Percentiles rank a stretch among this genome's conserved stretches.
phyloP scores from a whole-genome alignment of 345 rosid genomes.

The Acer yangbiense region DNA sequence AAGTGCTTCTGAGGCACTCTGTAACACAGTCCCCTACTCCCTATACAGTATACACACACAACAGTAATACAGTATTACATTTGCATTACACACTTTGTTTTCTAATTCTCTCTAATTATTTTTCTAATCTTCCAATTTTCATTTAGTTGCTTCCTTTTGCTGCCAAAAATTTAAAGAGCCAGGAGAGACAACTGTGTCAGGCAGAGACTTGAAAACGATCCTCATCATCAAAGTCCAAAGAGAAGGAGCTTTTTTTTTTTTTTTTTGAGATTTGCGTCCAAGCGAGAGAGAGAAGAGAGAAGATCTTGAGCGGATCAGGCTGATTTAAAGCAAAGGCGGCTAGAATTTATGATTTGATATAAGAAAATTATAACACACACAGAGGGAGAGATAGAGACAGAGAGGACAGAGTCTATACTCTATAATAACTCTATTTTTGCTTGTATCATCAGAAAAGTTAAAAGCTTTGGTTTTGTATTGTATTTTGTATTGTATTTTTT shows the following conservation, averaged over 20 bases:
- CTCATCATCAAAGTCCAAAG: conserved; percentile 13
- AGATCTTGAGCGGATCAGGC: conserved; percentile 44
- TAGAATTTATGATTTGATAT: conserved; percentile 45
- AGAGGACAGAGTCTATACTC: background rate
- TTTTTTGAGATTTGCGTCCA: conserved; percentile 49
- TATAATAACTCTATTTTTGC: background rate
- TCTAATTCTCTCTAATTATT: background rate
- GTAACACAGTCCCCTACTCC: conserved; percentile 18
- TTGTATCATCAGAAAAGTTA: background rate
- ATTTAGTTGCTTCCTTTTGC: background rate
- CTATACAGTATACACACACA: conserved; percentile 19
- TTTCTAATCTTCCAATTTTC: background rate
- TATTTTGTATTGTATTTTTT: no score
- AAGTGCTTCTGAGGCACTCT: conserved; percentile 29
- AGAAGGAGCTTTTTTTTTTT: conserved; percentile 15
- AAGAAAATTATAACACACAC: background rate
- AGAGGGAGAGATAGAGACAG: background rate
- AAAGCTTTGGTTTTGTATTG: background rate
- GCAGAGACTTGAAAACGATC: conserved; percentile 26
- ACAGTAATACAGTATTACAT: background rate
- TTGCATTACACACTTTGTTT: background rate
- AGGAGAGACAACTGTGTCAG: conserved; percentile 49
- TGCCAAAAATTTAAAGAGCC: background rate
- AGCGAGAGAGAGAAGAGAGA: conserved; percentile 18
- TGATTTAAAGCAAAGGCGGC: conserved; percentile 85